Percentiles rank a stretch among this genome's conserved stretches.
Conservation (phyloP, 441 rosid genomes). For the Breynia disticha region DNA sequence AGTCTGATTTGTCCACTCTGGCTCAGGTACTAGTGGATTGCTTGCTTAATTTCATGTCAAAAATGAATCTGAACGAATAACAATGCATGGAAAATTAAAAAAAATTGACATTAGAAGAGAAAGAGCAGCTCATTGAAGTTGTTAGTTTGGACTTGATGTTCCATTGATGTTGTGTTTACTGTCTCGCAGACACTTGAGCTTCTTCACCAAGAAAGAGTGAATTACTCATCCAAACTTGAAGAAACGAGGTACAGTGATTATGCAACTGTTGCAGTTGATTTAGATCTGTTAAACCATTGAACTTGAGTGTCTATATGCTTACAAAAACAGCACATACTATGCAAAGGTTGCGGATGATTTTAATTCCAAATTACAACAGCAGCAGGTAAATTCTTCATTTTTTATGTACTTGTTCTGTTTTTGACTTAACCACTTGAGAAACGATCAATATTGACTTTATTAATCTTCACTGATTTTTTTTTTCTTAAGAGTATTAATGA, state of each 20-base stretch:
- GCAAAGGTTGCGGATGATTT: constrained; percentile 39
- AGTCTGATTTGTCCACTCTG: constrained; percentile 52
- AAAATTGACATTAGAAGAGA: too few species aligned
- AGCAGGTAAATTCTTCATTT: constrained; percentile 30
- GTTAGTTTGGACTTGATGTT: too few species aligned
- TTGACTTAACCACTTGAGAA: background rate
- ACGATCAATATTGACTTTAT: too few species aligned
- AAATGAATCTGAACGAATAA: background rate
- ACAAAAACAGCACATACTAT: constrained; percentile 41
- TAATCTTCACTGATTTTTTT: too few species aligned
- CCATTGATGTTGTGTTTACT: too few species aligned
- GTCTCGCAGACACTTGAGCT: constrained; percentile 42
- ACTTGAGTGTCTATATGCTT: constrained; percentile 10
- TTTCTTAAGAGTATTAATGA: too few species aligned
- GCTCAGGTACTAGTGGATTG: constrained; percentile 31
- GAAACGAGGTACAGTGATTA: constrained; percentile 39
- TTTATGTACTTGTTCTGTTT: constrained; percentile 6
- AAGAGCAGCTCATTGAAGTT: too few species aligned
- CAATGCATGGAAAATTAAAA: background rate
- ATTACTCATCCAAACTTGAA: constrained; percentile 33
- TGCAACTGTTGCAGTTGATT: constrained; percentile 9
- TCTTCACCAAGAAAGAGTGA: constrained; percentile 46
- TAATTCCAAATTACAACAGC: constrained; percentile 42
- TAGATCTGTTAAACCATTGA: constrained; percentile 4
- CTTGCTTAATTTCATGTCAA: too few species aligned